phyloP scores from a whole-genome alignment of 2,329 filamentous ascomycete genomes.

The Cordyceps cateniannulata region DNA sequence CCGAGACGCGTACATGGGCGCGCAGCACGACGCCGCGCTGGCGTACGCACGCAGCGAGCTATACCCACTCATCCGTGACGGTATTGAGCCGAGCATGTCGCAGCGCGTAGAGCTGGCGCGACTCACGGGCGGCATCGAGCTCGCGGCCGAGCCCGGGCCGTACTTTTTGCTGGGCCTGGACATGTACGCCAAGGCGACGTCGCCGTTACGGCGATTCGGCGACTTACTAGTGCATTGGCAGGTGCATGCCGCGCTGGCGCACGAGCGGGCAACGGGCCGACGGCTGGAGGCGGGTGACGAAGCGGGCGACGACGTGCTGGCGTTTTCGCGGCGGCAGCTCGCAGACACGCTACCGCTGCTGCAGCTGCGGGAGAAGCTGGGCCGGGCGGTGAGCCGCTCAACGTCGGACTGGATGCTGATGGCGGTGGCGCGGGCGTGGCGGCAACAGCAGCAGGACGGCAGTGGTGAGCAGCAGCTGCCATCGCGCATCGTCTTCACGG shows the following conservation, averaged over 20 bases:
- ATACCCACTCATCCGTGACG: conserved; percentile 25
- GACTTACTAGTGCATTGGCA: conserved; percentile 63
- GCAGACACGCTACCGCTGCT: conserved; percentile 42
- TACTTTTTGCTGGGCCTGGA: conserved; percentile 53
- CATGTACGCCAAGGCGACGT: conserved; percentile 58
- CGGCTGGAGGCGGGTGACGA: conserved; percentile 22
- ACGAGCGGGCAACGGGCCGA: conserved; percentile 31
- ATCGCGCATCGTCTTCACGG: conserved; percentile 41
- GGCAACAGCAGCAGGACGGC: conserved; percentile 21
- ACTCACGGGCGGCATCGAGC: conserved; percentile 41
- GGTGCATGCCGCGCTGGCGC: conserved; percentile 50
- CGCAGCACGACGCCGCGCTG: conserved; percentile 30
- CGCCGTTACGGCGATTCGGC: conserved; percentile 57
- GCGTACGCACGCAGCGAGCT: conserved; percentile 29
- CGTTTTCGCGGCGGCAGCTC: conserved; percentile 37
- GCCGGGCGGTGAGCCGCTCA: conserved; percentile 37
- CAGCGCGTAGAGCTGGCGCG: conserved; percentile 24
- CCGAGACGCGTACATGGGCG: conserved; percentile 36
- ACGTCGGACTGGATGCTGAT: conserved; percentile 50
- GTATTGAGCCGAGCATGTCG: conserved; percentile 27
- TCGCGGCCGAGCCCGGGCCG: conserved; percentile 46
- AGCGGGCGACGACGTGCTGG: conserved; percentile 31
- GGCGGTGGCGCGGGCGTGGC: conserved; percentile 55
- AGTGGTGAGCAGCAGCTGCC: conserved; percentile 30
- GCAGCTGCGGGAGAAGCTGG: conserved; percentile 46